Base-by-base conservation (phyloP, 129 eudicot species). In the Deinandra increscens region DNA sequence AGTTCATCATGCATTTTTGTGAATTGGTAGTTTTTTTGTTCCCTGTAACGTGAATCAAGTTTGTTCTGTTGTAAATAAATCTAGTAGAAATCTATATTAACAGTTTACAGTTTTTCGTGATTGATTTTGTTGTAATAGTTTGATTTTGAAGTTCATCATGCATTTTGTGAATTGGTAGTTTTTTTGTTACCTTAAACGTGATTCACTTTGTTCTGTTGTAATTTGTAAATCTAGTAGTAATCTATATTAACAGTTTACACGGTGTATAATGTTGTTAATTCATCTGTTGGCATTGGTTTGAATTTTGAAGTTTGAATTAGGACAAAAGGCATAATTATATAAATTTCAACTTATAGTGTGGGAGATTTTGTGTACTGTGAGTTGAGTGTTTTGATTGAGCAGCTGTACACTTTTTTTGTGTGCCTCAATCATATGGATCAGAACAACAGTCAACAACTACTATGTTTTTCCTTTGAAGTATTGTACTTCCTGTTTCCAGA, bases 121-220 rank as follows among this genome's bases (percentile, higher is more conserved):
- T 65, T 51, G 42, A 11, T 64, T 64, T 10, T 50, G 58, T 15
- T 53, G 65, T 29, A 15, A 10, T 11, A 64, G 38, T 55, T 66
- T 12, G 60, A 14, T 14, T 13, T 56, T 29, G 78, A 23, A 39
- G 75, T 58, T 71, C 66, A 41, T 11, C 43, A 56, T 73, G 50
- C 17, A 13, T 2, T 60, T 66, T 63, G 19, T 49, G 50, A 63
- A 14, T 15, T 18, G 12, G 42, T 51, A 33, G 14, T 26, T 72
- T 44, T 43, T n/a, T n/a, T 12, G 37, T 50, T 68, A 51, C 9
- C 10, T 53, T 5, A 18, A 7, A 6, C 33, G 7, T 33, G 31
- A 68, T 49, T 31, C 34, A 33, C 34, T 68, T 33, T 17, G 61
- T 49, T 31, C n/a, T n/a, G n/a, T n/a, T n/a, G n/a, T n/a, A n/a